Percentiles rank a stretch among this genome's conserved stretches.
These are phyloP conservation scores for Astrephomene gubernaculifera DNA, from an alignment of 139 green algal species.

Conservation along the genomic window DNA sequence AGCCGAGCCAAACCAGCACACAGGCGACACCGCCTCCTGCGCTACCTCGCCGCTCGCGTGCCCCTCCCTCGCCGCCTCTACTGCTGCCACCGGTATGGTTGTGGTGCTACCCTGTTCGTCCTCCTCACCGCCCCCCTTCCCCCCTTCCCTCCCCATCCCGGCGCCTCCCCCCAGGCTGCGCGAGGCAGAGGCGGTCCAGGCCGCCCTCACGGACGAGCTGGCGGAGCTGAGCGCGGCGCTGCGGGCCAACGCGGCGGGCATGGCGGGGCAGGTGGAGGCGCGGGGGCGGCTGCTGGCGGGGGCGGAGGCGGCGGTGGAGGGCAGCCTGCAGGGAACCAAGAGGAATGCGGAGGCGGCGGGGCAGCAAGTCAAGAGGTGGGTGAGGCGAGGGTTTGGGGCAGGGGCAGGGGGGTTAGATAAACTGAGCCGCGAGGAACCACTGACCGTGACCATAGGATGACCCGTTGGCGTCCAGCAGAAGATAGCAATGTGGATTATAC, in stretches of 20 bases:
- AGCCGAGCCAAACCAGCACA: neutral
- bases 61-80: neutral
- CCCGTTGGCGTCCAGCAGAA: neutral
- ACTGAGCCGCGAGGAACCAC: neutral
- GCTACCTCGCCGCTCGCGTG: neutral
- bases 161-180: constrained; percentile 26
- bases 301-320: constrained; percentile 45
- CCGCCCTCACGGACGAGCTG: constrained; percentile 57
- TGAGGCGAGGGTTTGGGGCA: neutral
- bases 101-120: no score
- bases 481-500: neutral
- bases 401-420: neutral
- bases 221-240: constrained; percentile 52
- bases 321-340: constrained; percentile 49
- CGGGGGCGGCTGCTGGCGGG: constrained; percentile 60
- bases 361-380: constrained; percentile 59
- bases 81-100: neutral
- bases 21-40: neutral
- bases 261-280: constrained; percentile 46
- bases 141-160: neutral
- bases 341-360: constrained; percentile 48
- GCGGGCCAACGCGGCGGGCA: constrained; percentile 47
- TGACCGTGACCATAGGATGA: neutral
- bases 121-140: neutral
- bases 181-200: constrained; percentile 54